Evolutionary conservation across 805 yeast genomes (phyloP), one percentile per base, ranked within the genome.

Genomic region (Nakazawaea sp.): DNA sequence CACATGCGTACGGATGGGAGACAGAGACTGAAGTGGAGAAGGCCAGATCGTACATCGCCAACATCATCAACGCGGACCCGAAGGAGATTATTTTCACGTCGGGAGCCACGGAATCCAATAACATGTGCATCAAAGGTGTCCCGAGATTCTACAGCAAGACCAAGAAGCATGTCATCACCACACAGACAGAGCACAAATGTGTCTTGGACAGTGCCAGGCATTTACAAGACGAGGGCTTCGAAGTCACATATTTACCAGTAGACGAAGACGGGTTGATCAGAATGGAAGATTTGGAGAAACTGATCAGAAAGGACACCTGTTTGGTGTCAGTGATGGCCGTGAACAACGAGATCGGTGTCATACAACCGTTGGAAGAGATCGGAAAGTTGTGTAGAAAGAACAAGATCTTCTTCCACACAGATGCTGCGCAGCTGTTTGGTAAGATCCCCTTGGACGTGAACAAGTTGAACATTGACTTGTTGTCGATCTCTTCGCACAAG

Each of bases 1-100:
- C 98, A 2, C 99, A 92, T 56, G 75, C 95, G 5, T 92, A 90
- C 57, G 99, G 99, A 25, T 92, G 99, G 99, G 99, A 92, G 64
- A 85, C 98, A 3, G 96, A 90, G 42, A 75, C 73, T 45, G 96
- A 81, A 42, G 92, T 92, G 13, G 98, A 92, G 55, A 64, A 65
- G 35, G 96, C 98, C 5, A 75, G 99, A 51, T 69, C 65, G 36
- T 72, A 90, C 50, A 68, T 92, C 36, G 97, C 98, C 2, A 68
- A 69, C 21, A 73, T 92, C 37, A 87, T 92, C 50, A 75, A 78
- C 21, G 98, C 98, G 24, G 96, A 92, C 56, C 85, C 97, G 38
- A 90, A 90, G 64, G 98, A 92, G 63, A 92, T 92, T 50, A 82
- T 92, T 33, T 89, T 92, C 67, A 92, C 97, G 0, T 81, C 94